Conservation (phyloP, 805 yeast genomes). For the Wickerhamiella occidentalis region DNA sequence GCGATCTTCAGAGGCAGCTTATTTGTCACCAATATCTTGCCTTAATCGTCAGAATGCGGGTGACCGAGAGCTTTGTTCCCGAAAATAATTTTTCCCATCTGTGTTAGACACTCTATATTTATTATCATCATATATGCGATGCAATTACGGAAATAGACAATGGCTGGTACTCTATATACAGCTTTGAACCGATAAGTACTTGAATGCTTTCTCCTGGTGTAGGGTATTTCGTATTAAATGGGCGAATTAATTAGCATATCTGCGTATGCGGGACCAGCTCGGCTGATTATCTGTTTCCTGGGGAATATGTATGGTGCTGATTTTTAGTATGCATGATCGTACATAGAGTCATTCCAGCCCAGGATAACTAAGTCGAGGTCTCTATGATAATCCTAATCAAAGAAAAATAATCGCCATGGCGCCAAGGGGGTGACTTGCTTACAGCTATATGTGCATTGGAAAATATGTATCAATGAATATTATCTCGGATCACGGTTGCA, state of each 20-base stretch:
- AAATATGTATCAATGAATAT: neutral
- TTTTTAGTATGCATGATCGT: neutral
- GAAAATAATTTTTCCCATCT: neutral
- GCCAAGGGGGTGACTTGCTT: neutral
- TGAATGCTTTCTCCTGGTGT: too few species aligned
- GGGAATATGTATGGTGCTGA: neutral
- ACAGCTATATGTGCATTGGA: neutral
- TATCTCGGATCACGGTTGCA: too few species aligned
- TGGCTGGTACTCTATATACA: neutral
- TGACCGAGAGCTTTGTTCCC: neutral
- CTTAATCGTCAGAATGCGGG: neutral
- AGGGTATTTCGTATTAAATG: too few species aligned
- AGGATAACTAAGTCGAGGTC: neutral
- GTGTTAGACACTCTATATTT: constrained; percentile 1
- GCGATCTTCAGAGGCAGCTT: too few species aligned
- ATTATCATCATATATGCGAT: neutral
- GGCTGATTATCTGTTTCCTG: neutral
- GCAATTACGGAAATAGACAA: neutral
- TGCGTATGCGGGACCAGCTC: neutral
- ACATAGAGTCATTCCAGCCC: neutral
- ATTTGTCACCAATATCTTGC: too few species aligned
- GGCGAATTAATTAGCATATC: neutral
- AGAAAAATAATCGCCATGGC: neutral
- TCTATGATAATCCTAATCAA: neutral
- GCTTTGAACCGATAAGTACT: too few species aligned